phyloP scores from a whole-genome alignment of 257 asterid species.

The Rhazya stricta region DNA sequence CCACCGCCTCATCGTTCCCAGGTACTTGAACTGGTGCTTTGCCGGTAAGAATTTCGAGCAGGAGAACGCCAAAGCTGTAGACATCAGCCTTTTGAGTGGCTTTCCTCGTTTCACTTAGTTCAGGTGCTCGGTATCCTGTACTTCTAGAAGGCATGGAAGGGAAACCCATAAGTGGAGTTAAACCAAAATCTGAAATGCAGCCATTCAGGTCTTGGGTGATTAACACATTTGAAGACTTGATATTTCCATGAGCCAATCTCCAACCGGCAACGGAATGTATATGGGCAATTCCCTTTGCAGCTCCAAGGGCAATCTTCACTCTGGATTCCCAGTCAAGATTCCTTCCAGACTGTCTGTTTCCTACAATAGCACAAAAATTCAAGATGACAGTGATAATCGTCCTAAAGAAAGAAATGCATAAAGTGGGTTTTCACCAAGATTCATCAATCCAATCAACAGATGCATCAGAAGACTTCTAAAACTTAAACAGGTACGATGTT shows the following conservation, averaged over 20 bases:
- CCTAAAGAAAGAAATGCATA: background rate
- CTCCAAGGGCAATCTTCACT: constrained; percentile 50
- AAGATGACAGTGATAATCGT: constrained; percentile 1
- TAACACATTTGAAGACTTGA: constrained; percentile 62
- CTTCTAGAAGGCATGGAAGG: constrained; percentile 36
- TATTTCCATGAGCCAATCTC: constrained; percentile 54
- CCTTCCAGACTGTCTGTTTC: constrained; percentile 44
- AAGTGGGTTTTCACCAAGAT: background rate
- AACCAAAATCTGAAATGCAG: constrained; percentile 53
- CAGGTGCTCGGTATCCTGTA: constrained; percentile 66
- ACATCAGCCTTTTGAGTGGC: constrained; percentile 55
- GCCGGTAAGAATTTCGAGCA: constrained; percentile 68
- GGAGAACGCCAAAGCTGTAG: constrained; percentile 64
- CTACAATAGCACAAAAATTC: constrained; percentile 23
- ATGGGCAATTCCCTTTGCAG: constrained; percentile 65
- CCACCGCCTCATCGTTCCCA: constrained; percentile 50
- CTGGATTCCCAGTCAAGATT: constrained; percentile 61
- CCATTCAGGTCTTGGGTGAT: constrained; percentile 34
- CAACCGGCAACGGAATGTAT: constrained; percentile 43
- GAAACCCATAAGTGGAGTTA: constrained; percentile 43
- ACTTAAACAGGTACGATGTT: background rate
- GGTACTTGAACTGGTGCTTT: constrained; percentile 45
- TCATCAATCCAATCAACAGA: background rate
- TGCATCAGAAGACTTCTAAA: background rate
- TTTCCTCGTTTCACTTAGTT: constrained; percentile 37